Base-by-base conservation (phyloP, 768 basidiomycete genomes). In the Mycena indigotica region DNA sequence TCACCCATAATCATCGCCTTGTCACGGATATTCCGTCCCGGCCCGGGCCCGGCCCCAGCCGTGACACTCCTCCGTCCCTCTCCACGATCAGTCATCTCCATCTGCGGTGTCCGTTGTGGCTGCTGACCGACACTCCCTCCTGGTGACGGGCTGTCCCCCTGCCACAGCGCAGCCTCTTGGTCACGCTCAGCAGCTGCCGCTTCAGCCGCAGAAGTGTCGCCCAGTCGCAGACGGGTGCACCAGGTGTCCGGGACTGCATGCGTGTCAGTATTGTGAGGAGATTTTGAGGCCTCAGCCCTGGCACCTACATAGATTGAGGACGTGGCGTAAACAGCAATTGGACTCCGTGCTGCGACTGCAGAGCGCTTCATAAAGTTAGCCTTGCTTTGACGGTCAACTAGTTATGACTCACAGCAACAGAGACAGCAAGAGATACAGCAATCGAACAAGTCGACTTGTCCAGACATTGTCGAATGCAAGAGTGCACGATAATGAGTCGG, bases 1-100 rank as follows among this genome's bases (percentile, higher is more conserved):
- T 13, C 41, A 44, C 41, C 41, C 41, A 44, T 44, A 44, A 44
- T 44, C 41, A 44, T 44, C 41, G 41, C 41, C 21, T 44, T 44
- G 23, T 44, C 41, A 8, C 41, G 41, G 5, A 44, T 44, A 44
- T 44, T 44, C 41, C 41, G 15, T 21, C 12, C 41, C 35, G 35
- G 35, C n/a, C 12, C 41, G 15, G 41, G 8, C n/a, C 15, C 8
- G 15, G 41, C 8, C 23, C 41, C 41, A 8, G 41, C 21, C 41
- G 41, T 21, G 8, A 23, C 41, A 6, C 15, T 6, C 35, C 35
- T n/a, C 21, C 23, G 13, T 44, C n/a, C 8, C 13, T 13, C 15
- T 6, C 13, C 21, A 8, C 5, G 8, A 13, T 19, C 21, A 13
- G 12, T 5, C 41, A 44, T 44, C 41, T 23, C 21, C 41, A 44